Conservation (phyloP, 2,329 filamentous ascomycete genomes). For the Grosmannia clavigera region DNA sequence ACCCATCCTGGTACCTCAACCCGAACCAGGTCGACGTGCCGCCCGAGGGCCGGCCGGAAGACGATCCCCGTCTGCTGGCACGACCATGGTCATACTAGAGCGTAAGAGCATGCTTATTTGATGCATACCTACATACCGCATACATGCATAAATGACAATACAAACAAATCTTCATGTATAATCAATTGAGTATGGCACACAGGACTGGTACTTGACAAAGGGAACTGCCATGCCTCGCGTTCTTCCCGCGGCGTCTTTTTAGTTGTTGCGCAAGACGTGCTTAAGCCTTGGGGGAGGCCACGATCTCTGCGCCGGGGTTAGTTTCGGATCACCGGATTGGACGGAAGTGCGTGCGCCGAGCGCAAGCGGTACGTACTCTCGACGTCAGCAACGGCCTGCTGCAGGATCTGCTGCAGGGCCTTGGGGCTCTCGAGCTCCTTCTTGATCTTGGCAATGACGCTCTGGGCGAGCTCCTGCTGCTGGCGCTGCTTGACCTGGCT, state of each 20-base stretch:
- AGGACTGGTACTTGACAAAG: conserved; percentile 5
- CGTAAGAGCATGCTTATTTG: too few relatives aligned
- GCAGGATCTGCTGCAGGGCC: conserved; percentile 90
- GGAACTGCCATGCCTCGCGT: conserved; percentile 2
- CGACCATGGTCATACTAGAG: conserved; percentile 22
- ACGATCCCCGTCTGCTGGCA: conserved; percentile 20
- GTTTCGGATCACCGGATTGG: neutral
- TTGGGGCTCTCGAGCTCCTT: conserved; percentile 99
- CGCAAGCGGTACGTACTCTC: conserved; percentile 56
- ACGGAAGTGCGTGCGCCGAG: neutral
- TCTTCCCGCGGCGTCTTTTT: neutral
- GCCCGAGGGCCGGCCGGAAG: conserved; percentile 22
- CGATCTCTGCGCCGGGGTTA: conserved; percentile 35
- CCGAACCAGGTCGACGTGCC: conserved; percentile 24
- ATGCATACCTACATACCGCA: too few relatives aligned
- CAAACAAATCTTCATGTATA: neutral
- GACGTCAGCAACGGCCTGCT: conserved; percentile 90
- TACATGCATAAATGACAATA: neutral
- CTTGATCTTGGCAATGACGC: conserved; percentile 90
- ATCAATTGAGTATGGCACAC: conserved; percentile 15
- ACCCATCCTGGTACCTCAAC: conserved; percentile 29
- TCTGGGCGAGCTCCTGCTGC: conserved; percentile 89
- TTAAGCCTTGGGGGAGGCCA: conserved; percentile 49
- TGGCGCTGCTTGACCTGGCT: conserved; percentile 97
- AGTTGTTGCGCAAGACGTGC: conserved; percentile 15